Evolutionary conservation across 2,329 filamentous ascomycete species (phyloP), one percentile per base, ranked within the genome.

Genomic region (Phialophora chinensis): DNA sequence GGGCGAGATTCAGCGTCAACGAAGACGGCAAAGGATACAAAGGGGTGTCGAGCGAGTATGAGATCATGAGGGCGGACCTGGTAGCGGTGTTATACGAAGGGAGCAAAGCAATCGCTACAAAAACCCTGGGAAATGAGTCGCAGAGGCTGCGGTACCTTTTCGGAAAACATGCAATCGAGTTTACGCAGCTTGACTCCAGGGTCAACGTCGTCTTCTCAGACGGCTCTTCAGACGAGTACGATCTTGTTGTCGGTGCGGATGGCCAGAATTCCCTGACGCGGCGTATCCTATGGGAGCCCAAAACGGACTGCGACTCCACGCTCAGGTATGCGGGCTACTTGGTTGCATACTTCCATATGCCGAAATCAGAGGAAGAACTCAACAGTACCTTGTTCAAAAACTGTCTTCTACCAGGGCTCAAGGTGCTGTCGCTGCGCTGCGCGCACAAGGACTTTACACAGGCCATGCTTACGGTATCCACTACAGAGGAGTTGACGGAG

Each of bases 41-140:
- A 73, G 23, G 29, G 8, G 77, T 85, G 27, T 83, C 82, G 0
- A 64, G 47, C 0, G 84, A 87, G 25, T 82, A 80, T 44, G 85
- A 87, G 74, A 86, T 87, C 56, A 81, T 87, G 79, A 77, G 85
- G 8, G 84, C 83, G 0, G 83, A 86, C 61, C 68, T 87, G 33
- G 81, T 79, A 12, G 72, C 71, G 0, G 70, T 87, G 1, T 64
- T 87, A 0, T 79, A 83, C 53, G 73, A 76, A 27, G 63, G 66
- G 4, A 31, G 29, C 29, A 31, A 31, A 31, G 7, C 29, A 6
- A 31, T 31, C 29, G 29, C 6, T 6, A 31, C 29, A 8, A 31
- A 31, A 8, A 31, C 29, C 29, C 8, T 8, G 68, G 65, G 3
- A 72, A 74, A 44, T 67, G 73, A 1, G 49, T 66, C 0, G 72